These are phyloP conservation scores for Effrenium voratum DNA, from an alignment of 73 alveolate genomes.

Conservation along the genomic window DNA sequence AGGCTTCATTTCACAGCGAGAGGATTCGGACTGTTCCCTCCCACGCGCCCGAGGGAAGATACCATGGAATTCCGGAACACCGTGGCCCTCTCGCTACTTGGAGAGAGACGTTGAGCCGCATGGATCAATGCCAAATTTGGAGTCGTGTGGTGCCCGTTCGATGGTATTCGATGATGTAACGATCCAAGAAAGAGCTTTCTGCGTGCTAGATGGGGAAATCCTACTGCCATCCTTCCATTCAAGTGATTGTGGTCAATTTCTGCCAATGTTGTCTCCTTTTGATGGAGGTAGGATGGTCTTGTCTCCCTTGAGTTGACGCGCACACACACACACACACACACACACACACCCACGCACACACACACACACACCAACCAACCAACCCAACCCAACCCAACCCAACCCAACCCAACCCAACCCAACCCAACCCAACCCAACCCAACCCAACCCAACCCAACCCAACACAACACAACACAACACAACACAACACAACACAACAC, in stretches of 20 bases:
- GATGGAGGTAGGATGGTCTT: background rate
- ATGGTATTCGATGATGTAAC: background rate
- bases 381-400: no score
- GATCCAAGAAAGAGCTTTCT: background rate
- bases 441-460: no score
- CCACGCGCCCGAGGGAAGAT: constrained; percentile 21
- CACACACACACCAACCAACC: no score
- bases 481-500: no score
- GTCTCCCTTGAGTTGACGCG: background rate
- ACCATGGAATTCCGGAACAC: constrained; percentile 65
- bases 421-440: no score
- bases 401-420: no score
- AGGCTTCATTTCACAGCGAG: background rate
- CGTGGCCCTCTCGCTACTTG: constrained; percentile 57
- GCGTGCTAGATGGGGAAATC: background rate
- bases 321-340: background rate
- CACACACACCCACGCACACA: no score
- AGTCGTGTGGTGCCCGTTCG: background rate
- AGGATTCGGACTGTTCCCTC: background rate
- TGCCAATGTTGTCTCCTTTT: background rate
- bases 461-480: no score
- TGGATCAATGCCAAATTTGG: background rate
- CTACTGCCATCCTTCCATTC: background rate
- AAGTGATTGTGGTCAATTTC: background rate
- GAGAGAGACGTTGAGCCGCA: background rate